Base-by-base conservation (phyloP, 495 filamentous ascomycete genomes). In the Jackrogersella multiformis region DNA sequence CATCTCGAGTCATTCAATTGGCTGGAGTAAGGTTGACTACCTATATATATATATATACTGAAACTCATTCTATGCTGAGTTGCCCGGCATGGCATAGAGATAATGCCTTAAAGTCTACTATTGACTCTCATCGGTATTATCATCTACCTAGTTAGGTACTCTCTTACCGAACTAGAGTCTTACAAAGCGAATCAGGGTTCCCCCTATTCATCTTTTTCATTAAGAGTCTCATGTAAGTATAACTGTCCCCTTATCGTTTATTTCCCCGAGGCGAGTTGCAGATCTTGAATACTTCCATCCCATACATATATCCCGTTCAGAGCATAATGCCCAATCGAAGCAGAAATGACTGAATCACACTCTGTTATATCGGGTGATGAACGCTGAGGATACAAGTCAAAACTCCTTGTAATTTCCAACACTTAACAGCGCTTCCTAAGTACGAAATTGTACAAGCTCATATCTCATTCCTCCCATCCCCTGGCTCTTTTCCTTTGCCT, bases 361-460 rank as follows among this genome's bases (percentile, higher is more conserved):
- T 54, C 46, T 53, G 42, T 59, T 48, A 55, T 42, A 59, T 49
- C 57, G 30, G 16, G 26, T 53, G 41, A 20, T 38, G 23, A 32
- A 51, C 13, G 56, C 61, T 70, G 56, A 58, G 44, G 45, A 48
- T 62, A 62, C 51, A 57, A 58, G 57, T 41, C 32, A 44, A n/a
- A 51, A 57, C 28, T 55, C 49, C 56, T 61, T 46, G 67, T 69
- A 69, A 69, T 70, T 70, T 70, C 67, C 21, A 66, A 45, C 6
- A 58, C 61, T 48, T 70, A 59, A 39, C 44, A 42, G 46, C 44
- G 56, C 56, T 32, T 49, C 53, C 61, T 70, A 69, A 15, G 67
- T 61, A 38, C 35, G 61, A 46, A 60, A 61, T 21, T 24, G 45
- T 65, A 56, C 56, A 70, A 65, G 57, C 67, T 65, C 67, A 61